Evolutionary conservation across 345 rosid species (phyloP), one percentile per base, ranked within the genome.

Genomic region (Corchorus capsularis): DNA sequence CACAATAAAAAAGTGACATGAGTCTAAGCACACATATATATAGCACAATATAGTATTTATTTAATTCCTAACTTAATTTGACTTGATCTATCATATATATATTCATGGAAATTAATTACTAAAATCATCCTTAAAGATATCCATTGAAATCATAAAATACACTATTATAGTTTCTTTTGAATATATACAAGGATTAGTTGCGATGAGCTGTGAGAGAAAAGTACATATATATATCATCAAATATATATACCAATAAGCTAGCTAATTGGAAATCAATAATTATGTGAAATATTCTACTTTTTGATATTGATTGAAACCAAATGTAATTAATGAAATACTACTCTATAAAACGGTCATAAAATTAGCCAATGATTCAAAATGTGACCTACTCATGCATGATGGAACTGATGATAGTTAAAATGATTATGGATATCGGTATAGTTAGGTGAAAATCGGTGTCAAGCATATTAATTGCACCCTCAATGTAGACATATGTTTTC

Each of bases 291-390:
- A 5, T 17, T 60, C 39, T 7, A 8, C 15, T 64, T 63, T n/a
- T 63, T 17, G 50, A 64, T 41, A 43, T 9, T 64, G 69, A 64
- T 41, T 64, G 69, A 43, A 64, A 64, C 69, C 52, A 64, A 41
- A 64, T 41, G 14, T 10, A 41, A 41, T 41, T 15, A 41, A 64
- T n/a, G 50, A 60, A 4, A 27, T 27, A 27, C 27, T 27, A 27
- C 27, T 27, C 63, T 39, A 39, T 39, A 4, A 39, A 19, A 64
- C 15, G 69, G 34, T 64, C 69, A n/a, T 41, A n/a, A 3, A 39
- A 39, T 39, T 6, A 39, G 50, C 50, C 50, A 9, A 41, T 19
- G 11, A 27, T 19, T 63, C 7, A 64, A 64, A 64, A 63, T n/a
- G 16, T 13, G 27, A n/a, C 32, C 22, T 15, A 41, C 50, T 50